A percentile compares a stretch with the other conserved stretches of the same genome.
These are phyloP conservation scores for Tothia fuscella DNA, from an alignment of 2,329 filamentous ascomycete genomes.

Conservation along the genomic window DNA sequence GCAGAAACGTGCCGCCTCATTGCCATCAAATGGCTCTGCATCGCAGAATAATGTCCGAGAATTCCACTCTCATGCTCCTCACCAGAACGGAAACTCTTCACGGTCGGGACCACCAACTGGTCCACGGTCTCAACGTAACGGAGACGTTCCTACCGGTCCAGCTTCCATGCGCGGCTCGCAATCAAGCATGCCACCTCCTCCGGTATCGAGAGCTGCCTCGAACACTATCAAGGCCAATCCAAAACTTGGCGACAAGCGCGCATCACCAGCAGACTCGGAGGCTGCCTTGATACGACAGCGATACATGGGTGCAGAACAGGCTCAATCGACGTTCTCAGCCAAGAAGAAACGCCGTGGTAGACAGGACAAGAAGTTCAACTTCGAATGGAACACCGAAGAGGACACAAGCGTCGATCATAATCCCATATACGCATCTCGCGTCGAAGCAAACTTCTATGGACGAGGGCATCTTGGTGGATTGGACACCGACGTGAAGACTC, in stretches of 20 bases:
- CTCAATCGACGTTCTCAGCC: slow-evolving; percentile 78
- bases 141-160: slow-evolving; percentile 37
- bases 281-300: slow-evolving; percentile 62
- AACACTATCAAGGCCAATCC: slow-evolving; percentile 17
- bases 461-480: slow-evolving; percentile 57
- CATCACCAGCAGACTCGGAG: slow-evolving; percentile 49
- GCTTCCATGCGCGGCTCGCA: slow-evolving; percentile 34
- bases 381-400: slow-evolving; percentile 92
- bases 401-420: slow-evolving; percentile 82
- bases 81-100: slow-evolving; percentile 3
- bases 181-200: slow-evolving; percentile 40
- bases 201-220: slow-evolving; percentile 30
- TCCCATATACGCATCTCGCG: slow-evolving; percentile 59
- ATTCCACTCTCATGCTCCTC: background rate
- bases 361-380: slow-evolving; percentile 96
- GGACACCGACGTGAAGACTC: slow-evolving; percentile 43
- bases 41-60: background rate
- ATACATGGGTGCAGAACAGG: slow-evolving; percentile 86
- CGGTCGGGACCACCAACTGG: slow-evolving; percentile 50
- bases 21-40: slow-evolving; percentile 6
- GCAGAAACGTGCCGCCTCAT: slow-evolving; percentile 31
- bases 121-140: slow-evolving; percentile 54
- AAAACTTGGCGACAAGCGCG: slow-evolving; percentile 20
- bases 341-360: slow-evolving; percentile 92
- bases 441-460: slow-evolving; percentile 58